phyloP scores from a whole-genome alignment of 495 filamentous ascomycete species.

The Annulohypoxylon moriforme region DNA sequence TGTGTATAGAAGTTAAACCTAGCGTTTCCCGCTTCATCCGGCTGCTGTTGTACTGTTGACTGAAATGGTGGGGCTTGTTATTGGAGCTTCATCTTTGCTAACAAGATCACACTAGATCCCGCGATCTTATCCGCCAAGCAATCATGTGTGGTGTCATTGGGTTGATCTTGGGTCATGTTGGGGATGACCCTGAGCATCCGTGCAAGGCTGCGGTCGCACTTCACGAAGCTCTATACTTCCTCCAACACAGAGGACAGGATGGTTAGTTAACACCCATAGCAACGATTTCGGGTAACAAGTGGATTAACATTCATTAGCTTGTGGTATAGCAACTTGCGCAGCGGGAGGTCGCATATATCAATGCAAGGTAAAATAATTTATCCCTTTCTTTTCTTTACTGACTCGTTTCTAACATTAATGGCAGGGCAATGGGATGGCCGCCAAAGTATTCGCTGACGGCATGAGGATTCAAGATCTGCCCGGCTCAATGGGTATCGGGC shows the following conservation, averaged over 20 bases:
- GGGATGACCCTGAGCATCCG: slow-evolving; percentile 33
- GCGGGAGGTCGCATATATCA: slow-evolving; percentile 83
- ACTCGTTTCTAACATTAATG: slow-evolving; percentile 1
- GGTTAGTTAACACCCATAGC: slow-evolving; percentile 45
- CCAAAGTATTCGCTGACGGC: slow-evolving; percentile 81
- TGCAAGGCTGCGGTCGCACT: slow-evolving; percentile 34
- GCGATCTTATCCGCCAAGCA: slow-evolving; percentile 3
- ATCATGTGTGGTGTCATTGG: slow-evolving; percentile 42
- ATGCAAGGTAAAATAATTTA: slow-evolving; percentile 63
- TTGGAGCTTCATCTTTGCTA: slow-evolving; percentile 9
- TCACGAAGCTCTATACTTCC: slow-evolving; percentile 78
- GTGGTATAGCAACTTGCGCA: slow-evolving; percentile 81
- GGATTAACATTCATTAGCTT: slow-evolving; percentile 53
- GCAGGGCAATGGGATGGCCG: slow-evolving; percentile 80
- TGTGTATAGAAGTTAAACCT: background rate
- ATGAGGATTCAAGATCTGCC: slow-evolving; percentile 77
- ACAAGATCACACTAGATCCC: slow-evolving; percentile 4
- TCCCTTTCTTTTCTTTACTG: background rate
- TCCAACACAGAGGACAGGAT: slow-evolving; percentile 85
- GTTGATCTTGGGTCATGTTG: slow-evolving; percentile 40
- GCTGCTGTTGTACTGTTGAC: slow-evolving; percentile 26
- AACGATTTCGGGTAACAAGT: background rate
- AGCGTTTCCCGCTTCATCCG: background rate
- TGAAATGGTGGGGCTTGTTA: background rate
- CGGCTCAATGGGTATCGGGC: slow-evolving; percentile 85